phyloP scores from a whole-genome alignment of 1,284 basidiomycete species.

The Melanopsichium pennsylvanicum region DNA sequence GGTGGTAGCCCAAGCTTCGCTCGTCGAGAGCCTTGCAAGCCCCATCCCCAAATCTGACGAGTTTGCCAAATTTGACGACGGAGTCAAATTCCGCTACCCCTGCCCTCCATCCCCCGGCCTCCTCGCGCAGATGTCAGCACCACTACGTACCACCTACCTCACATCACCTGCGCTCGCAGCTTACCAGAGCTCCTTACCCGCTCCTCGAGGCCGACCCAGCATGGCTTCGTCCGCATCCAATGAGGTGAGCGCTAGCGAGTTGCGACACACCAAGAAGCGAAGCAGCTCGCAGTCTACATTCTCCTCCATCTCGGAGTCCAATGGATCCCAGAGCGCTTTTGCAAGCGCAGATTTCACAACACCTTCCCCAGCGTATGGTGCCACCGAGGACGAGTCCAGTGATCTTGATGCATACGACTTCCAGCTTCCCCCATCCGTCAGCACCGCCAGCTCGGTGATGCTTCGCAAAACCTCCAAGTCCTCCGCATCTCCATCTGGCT shows the following conservation, averaged over 20 bases:
- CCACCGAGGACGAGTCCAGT: conserved; percentile 49
- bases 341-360: conserved; percentile 50
- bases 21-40: conserved; percentile 23
- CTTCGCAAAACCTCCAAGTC: conserved; percentile 39
- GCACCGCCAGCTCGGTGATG: conserved; percentile 45
- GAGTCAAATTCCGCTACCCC: conserved; percentile 51
- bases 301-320: conserved; percentile 57
- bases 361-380: conserved; percentile 44
- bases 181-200: conserved; percentile 49
- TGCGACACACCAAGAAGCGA: conserved; percentile 34
- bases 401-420: conserved; percentile 53
- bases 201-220: conserved; percentile 28
- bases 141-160: conserved; percentile 37
- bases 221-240: conserved; percentile 19
- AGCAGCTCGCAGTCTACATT: conserved; percentile 59
- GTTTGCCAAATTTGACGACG: conserved; percentile 13
- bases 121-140: conserved; percentile 50
- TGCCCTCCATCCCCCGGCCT: conserved; percentile 56
- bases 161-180: conserved; percentile 55
- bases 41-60: conserved; percentile 24
- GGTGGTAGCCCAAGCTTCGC: conserved; percentile 24
- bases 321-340: conserved; percentile 41
- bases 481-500: conserved; percentile 11
- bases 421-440: conserved; percentile 53
- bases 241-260: conserved; percentile 6